Evolutionary conservation across 345 rosid species (phyloP).

Genomic region (Odontarrhena argentea): DNA sequence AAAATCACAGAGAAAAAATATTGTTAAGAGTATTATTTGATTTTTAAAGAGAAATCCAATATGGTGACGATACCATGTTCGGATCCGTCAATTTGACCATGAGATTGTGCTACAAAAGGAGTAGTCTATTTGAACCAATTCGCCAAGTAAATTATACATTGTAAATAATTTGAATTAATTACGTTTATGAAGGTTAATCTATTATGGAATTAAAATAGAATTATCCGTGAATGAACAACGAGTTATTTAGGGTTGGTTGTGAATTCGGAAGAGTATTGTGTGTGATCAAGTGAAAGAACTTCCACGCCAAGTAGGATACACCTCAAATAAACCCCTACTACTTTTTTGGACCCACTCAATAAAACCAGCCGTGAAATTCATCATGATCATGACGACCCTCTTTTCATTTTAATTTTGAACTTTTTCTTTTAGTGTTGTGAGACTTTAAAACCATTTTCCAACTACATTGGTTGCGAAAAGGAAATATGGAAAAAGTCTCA

Average conservation of each 20-base stretch:
- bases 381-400: slow-evolving; percentile 25
- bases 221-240: no score
- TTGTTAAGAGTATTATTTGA: no score
- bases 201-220: no score
- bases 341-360: slow-evolving; percentile 19
- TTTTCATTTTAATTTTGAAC: slow-evolving; percentile 8
- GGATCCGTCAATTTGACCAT: no score
- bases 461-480: not conserved
- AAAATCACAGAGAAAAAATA: no score
- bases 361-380: slow-evolving; percentile 24
- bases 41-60: no score
- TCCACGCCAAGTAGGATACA: slow-evolving; percentile 23
- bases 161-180: no score
- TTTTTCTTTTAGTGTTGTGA: not conserved
- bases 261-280: slow-evolving; percentile 1
- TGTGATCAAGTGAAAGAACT: slow-evolving; percentile 21
- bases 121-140: no score
- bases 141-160: no score
- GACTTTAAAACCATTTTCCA: not conserved
- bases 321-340: slow-evolving; percentile 30
- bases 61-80: no score
- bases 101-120: no score
- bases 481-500: not conserved
- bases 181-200: no score
- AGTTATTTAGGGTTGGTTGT: not conserved